These are phyloP conservation scores for Sanchytrium tribonematis DNA, from an alignment of 371 early-diverging fungal species.

Conservation along the genomic window DNA sequence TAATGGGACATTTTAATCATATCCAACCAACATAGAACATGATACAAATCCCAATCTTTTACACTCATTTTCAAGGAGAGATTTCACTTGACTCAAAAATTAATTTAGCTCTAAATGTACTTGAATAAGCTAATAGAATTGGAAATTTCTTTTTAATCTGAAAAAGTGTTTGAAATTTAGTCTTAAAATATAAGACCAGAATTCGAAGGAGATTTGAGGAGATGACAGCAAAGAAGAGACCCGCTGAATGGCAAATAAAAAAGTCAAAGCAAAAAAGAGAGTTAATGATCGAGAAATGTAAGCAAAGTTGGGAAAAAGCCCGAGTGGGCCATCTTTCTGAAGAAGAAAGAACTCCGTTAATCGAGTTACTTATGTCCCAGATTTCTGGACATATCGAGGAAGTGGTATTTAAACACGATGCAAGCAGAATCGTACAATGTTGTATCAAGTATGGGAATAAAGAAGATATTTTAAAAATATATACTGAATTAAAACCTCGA, in stretches of 20 bases:
- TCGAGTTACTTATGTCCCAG: slow-evolving; percentile 46
- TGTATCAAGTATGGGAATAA: slow-evolving; percentile 57
- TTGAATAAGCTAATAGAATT: too few species aligned
- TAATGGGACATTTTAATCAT: background rate
- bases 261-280: background rate
- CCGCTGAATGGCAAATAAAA: background rate
- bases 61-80: too few species aligned
- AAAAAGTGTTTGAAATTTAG: too few species aligned
- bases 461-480: slow-evolving; percentile 45
- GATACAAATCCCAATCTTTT: background rate
- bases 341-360: slow-evolving; percentile 28
- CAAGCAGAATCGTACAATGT: slow-evolving; percentile 69
- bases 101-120: too few species aligned
- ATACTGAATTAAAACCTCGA: slow-evolving; percentile 41
- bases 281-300: slow-evolving; percentile 7
- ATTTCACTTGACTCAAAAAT: too few species aligned
- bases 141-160: too few species aligned
- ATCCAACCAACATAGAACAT: background rate
- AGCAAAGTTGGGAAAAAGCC: slow-evolving; percentile 60
- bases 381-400: slow-evolving; percentile 56
- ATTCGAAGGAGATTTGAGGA: background rate
- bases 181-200: too few species aligned
- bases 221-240: background rate
- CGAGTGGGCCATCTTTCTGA: slow-evolving; percentile 36
- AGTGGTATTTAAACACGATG: slow-evolving; percentile 66